These are phyloP conservation scores for Xylaria scruposa DNA, from an alignment of 495 filamentous ascomycete species.

Conservation along the genomic window DNA sequence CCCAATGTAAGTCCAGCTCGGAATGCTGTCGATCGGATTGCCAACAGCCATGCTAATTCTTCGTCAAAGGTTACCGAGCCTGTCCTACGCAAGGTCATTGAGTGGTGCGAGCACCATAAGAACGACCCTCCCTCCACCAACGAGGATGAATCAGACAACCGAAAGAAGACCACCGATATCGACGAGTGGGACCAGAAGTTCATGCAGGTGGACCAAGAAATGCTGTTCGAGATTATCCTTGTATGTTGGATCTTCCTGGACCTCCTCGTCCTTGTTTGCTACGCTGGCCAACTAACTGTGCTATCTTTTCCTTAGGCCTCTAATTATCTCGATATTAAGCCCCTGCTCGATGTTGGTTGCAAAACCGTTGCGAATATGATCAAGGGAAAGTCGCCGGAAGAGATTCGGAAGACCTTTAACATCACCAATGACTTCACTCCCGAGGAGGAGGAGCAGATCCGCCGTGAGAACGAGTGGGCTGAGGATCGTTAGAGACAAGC, in stretches of 20 bases:
- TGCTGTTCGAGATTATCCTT: conserved; percentile 99
- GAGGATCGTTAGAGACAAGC: conserved; percentile 63
- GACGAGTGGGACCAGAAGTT: conserved; percentile 99
- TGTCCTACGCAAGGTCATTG: conserved; percentile 92
- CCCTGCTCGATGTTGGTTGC: conserved; percentile 80
- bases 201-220: conserved; percentile 99
- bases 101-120: conserved; percentile 96
- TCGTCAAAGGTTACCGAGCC: conserved; percentile 80
- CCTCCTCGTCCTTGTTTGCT: not conserved
- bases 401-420: conserved; percentile 85
- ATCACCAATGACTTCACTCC: conserved; percentile 85
- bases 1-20: conserved; percentile 72
- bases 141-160: conserved; percentile 90
- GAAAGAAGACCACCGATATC: conserved; percentile 98
- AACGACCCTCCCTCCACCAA: conserved; percentile 75
- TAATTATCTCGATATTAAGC: conserved; percentile 84
- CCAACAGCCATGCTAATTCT: conserved; percentile 7
- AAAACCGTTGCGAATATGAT: conserved; percentile 90
- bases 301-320: conserved; percentile 57
- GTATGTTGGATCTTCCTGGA: conserved; percentile 57
- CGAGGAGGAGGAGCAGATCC: conserved; percentile 83
- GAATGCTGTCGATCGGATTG: not conserved
- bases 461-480: conserved; percentile 84
- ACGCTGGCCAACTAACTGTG: conserved; percentile 23
- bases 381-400: conserved; percentile 83